phyloP scores from a whole-genome alignment of 257 asterid genomes.

The Marsdenia floribunda region DNA sequence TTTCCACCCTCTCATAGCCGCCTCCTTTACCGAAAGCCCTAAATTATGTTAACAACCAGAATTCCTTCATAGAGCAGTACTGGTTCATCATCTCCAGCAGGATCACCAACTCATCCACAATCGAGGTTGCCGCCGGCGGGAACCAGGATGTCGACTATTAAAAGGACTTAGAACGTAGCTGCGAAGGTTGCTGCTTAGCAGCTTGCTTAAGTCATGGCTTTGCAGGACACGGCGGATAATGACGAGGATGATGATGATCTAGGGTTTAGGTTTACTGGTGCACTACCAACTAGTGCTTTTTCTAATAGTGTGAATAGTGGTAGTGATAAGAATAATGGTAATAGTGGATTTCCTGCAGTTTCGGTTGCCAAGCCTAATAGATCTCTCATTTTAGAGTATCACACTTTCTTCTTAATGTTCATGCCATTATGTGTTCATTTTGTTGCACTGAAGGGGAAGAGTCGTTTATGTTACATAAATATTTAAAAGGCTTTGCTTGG shows the following conservation, averaged over 20 bases:
- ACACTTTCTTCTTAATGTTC: neutral
- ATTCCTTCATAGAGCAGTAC: no score
- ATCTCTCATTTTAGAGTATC: neutral
- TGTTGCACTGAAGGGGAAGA: neutral
- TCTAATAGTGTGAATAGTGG: conserved; percentile 36
- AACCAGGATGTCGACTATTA: conserved; percentile 77
- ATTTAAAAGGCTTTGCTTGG: neutral
- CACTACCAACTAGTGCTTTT: conserved; percentile 28
- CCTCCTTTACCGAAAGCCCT: no score
- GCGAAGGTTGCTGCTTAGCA: conserved; percentile 97
- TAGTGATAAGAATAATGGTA: conserved; percentile 39
- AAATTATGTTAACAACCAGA: no score
- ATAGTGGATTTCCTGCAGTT: conserved; percentile 46
- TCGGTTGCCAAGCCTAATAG: conserved; percentile 63
- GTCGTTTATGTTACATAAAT: neutral
- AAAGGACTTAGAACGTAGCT: conserved; percentile 89
- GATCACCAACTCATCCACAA: conserved; percentile 95
- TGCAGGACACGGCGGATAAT: conserved; percentile 49
- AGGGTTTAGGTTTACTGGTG: conserved; percentile 62
- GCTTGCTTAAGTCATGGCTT: conserved; percentile 89
- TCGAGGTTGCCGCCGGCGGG: conserved; percentile 67
- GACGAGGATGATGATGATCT: conserved; percentile 88
- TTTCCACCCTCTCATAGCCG: no score
- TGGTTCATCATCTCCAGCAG: conserved; percentile 81
- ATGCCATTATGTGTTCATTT: neutral